Evolutionary conservation across 768 basidiomycete species (phyloP).

Genomic region (Agrocybe praecox): DNA sequence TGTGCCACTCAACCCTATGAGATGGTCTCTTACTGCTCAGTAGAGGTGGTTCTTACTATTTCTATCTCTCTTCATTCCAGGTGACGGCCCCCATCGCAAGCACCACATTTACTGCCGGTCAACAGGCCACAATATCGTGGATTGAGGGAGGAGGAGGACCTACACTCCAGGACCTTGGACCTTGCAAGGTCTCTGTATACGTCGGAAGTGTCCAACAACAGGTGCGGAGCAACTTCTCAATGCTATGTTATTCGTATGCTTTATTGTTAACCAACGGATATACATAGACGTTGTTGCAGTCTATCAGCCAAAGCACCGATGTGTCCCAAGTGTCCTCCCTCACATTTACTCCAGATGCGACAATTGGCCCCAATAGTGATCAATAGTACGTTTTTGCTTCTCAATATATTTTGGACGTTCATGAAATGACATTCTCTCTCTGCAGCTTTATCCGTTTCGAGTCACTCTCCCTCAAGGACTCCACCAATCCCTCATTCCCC

Average conservation of each 20-base stretch:
- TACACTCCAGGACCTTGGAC: conserved; percentile 51
- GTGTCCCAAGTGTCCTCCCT: conserved; percentile 51
- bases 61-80: conserved; percentile 40
- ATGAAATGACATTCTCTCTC: not conserved
- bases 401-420: not conserved
- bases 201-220: conserved; percentile 63
- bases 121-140: conserved; percentile 57
- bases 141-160: conserved; percentile 54
- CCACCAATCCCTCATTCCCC: conserved; percentile 52
- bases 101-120: conserved; percentile 52
- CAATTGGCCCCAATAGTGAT: conserved; percentile 54
- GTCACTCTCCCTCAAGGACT: conserved; percentile 56
- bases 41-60: no score
- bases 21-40: not conserved
- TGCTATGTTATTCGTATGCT: no score
- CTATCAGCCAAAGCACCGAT: conserved; percentile 37
- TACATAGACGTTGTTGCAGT: not conserved
- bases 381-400: conserved; percentile 51
- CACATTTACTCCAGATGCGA: conserved; percentile 50
- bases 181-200: conserved; percentile 57
- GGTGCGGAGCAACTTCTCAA: conserved; percentile 35
- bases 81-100: conserved; percentile 55
- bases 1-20: not conserved
- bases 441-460: conserved; percentile 79
- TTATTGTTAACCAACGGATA: no score